Evolutionary conservation across 2,329 filamentous ascomycete genomes (phyloP), one percentile per base, ranked within the genome.

Genomic region (Monilinia polystroma): DNA sequence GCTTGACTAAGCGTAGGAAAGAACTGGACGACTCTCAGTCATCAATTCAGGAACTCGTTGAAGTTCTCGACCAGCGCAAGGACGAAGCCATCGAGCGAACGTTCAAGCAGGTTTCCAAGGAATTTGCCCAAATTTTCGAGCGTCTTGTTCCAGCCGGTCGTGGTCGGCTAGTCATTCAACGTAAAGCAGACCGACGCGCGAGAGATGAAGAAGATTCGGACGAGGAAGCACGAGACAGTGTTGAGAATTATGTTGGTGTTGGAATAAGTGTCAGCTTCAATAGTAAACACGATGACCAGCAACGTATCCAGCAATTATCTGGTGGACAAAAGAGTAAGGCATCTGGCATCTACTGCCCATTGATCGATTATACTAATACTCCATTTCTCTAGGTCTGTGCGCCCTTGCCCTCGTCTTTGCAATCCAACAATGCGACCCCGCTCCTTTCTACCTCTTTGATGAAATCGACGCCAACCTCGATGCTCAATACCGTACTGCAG

Each of bases 231-330:
- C 85, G 88, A 26, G 86, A 87, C 52, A 85, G 83, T 67, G 92
- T 99, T 1, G 95, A 98, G 79, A 97, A 96, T 79, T 99, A 99
- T 77, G 93, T 89, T 6, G 95, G 95, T 68, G 94, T 99, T 10
- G 93, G 93, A 55, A 98, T 99, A 79, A 94, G 91, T 74, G 95
- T 99, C 51, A 97, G 93, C 66, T 99, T 99, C 84, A 99, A 99
- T 82, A 96, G 92, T 73, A 97, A 97, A 80, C 90, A 97, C 71
- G 95, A 99, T 74, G 95, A 99, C 76, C 95, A 99, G 79, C 95
- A 99, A 78, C 91, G 93, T 70, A 98, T 99, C 74, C 93, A 97
- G 79, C 95, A 99, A 79, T 87, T 99, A 70, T 96, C 91, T 73
- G 95, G 95, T 82, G 95, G 95, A 43, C 95, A 99, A 76, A 99